Base-by-base conservation (phyloP, 1,284 basidiomycete genomes). In the Agaricales sp. region DNA sequence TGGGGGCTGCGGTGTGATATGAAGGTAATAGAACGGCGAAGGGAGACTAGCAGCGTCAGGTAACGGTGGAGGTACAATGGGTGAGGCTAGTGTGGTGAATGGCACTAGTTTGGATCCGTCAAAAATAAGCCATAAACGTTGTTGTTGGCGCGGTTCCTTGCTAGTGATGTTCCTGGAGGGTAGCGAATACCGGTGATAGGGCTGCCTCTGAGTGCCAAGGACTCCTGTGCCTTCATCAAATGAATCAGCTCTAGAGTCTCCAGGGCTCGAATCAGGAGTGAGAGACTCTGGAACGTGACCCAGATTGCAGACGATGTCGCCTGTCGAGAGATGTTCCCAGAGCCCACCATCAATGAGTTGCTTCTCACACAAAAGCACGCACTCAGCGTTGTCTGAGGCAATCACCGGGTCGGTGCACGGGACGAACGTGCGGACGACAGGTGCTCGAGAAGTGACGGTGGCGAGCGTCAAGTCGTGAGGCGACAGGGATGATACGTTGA, bases 241-340 rank as follows among this genome's bases (percentile, higher is more conserved):
- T 22, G 53, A 49, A 13, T 18, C 39, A 16, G 45, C 37, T 12
- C n/a, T 38, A 13, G 50, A 48, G 18, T 16, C 21, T 19, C 22
- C 4, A n/a, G 4, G 16, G 23, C 25, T 46, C 52, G 55, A 54
- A 35, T 60, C 50, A 8, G 53, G 45, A n/a, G 51, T 61, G 2
- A 73, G 67, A n/a, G 67, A 54, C 0, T 71, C 69, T 0, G 78
- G 78, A 4, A 89, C 70, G 57, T 78, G 87, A 4, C 86, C 86
- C 46, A 89, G 69, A 60, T 89, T 89, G 61, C 81, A 87, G 19
- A 89, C 72, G 37, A 87, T 63, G 58, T 89, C 86, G 1, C 87
- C 86, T 0, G 73, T 73, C 2, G 80, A 83, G 25, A 89, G 71
- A 54, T 84, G 74, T 8, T 71, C 65, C 85, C 85, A 88, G 3